Conservation (phyloP, 2,329 filamentous ascomycete species). For the Fusarium mangiferae region DNA sequence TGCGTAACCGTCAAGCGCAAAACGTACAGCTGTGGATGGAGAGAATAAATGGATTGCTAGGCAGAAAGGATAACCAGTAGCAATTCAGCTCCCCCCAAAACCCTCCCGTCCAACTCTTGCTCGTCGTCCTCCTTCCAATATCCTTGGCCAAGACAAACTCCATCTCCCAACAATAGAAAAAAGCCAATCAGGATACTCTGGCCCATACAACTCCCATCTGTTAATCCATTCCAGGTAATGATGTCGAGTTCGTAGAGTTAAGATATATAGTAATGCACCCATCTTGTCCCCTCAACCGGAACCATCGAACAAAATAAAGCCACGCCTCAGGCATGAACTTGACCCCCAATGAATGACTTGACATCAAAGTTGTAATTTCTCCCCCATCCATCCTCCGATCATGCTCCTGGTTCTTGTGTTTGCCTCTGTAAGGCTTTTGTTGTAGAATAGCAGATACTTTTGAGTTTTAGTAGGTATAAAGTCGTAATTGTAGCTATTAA, state of each 20-base stretch:
- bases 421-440: constrained; percentile 25
- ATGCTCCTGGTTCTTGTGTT: not conserved
- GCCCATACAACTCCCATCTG: constrained; percentile 28
- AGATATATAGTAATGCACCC: constrained; percentile 29
- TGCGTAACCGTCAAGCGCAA: constrained; percentile 24
- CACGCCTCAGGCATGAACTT: not conserved
- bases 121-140: constrained; percentile 10
- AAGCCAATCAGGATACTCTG: constrained; percentile 36
- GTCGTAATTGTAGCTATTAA: constrained; percentile 47
- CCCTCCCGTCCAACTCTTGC: constrained; percentile 7
- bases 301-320: constrained; percentile 25
- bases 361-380: not conserved
- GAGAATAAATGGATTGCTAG: constrained; percentile 41
- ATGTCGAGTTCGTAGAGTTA: constrained; percentile 29
- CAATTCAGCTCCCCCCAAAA: constrained; percentile 29
- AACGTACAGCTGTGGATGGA: constrained; percentile 33
- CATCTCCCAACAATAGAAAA: constrained; percentile 25
- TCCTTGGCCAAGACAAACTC: constrained; percentile 23
- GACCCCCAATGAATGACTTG: constrained; percentile 8
- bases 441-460: constrained; percentile 38
- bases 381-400: not conserved
- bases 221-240: constrained; percentile 34
- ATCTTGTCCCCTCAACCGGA: constrained; percentile 9
- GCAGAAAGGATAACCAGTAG: constrained; percentile 30
- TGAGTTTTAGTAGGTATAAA: constrained; percentile 42